phyloP scores from a whole-genome alignment of 1,139 yeast genomes.

The Kodamaea derodonti region DNA sequence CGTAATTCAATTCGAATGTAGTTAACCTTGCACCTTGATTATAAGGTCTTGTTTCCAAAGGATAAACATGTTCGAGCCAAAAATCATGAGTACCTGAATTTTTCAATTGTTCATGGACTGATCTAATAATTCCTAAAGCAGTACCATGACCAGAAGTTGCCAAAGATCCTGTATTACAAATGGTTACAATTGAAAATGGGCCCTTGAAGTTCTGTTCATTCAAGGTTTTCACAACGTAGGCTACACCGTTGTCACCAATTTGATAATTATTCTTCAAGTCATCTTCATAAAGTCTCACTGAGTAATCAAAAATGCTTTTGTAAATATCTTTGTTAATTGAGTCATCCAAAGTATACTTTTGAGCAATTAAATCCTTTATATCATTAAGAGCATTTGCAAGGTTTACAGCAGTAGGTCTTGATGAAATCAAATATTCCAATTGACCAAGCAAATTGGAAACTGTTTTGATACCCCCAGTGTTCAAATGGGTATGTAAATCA shows the following conservation, averaged over 20 bases:
- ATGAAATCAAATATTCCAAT: conserved; percentile 63
- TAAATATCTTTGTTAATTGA: conserved; percentile 27
- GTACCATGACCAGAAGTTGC: conserved; percentile 99
- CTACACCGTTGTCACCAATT: conserved; percentile 79
- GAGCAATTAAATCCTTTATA: conserved; percentile 38
- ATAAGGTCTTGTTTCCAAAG: conserved; percentile 93
- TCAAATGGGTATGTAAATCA: conserved; percentile 36
- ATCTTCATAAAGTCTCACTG: conserved; percentile 61
- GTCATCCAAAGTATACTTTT: conserved; percentile 12
- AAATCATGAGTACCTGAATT: conserved; percentile 25
- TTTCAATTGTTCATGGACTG: conserved; percentile 49
- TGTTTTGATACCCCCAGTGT: conserved; percentile 5
- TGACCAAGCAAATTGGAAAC: conserved; percentile 36
- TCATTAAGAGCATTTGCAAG: conserved; percentile 73
- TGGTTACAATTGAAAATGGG: conserved; percentile 77
- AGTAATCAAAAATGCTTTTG: conserved; percentile 42
- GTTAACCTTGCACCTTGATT: conserved; percentile 95
- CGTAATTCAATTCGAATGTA: conserved; percentile 84
- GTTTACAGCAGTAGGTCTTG: conserved; percentile 96
- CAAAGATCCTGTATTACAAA: conserved; percentile 82
- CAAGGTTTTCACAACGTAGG: conserved; percentile 53
- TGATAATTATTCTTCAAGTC: conserved; percentile 73
- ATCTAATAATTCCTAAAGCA: conserved; percentile 85
- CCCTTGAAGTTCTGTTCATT: conserved; percentile 50
- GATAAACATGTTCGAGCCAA: conserved; percentile 68